A percentile compares a stretch with the other conserved stretches of the same genome.
Evolutionary conservation across 495 filamentous ascomycete genomes (phyloP).

Genomic region (Penicilliopsis zonata): DNA sequence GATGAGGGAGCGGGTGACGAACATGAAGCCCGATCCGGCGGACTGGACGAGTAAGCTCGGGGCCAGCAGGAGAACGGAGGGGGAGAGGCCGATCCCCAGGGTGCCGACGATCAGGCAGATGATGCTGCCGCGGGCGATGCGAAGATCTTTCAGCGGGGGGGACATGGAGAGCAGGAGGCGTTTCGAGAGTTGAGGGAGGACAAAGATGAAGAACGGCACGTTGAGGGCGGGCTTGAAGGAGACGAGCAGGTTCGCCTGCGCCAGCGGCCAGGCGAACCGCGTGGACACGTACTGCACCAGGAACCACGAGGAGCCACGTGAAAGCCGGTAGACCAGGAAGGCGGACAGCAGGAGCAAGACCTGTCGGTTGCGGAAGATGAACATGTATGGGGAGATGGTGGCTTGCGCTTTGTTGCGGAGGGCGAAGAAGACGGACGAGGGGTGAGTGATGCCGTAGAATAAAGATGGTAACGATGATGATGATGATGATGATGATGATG

Average conservation of each 20-base stretch:
- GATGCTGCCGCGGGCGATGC: conserved; percentile 36
- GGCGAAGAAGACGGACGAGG: not conserved
- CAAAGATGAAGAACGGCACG: conserved; percentile 36
- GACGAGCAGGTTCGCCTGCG: conserved; percentile 42
- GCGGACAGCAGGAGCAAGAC: conserved; percentile 34
- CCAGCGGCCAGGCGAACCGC: conserved; percentile 42
- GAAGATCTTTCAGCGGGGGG: conserved; percentile 37
- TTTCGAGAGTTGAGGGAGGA: conserved; percentile 31
- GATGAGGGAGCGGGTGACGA: conserved; percentile 35
- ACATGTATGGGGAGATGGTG: conserved; percentile 25
- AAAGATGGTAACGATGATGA: too few species aligned
- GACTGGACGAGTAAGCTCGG: conserved; percentile 35
- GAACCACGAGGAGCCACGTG: conserved; percentile 37
- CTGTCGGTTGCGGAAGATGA: conserved; percentile 31
- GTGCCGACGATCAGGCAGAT: conserved; percentile 31
- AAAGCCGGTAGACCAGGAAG: conserved; percentile 41
- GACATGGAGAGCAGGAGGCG: conserved; percentile 24
- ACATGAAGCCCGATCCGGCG: conserved; percentile 35
- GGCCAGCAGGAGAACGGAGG: conserved; percentile 22
- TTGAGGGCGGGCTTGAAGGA: conserved; percentile 37
- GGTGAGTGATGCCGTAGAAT: not conserved
- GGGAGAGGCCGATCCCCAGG: conserved; percentile 34
- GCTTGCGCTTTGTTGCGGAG: conserved; percentile 8
- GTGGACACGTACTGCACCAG: conserved; percentile 46
- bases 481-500: too few species aligned